Conservation (phyloP, 208 protist genomes). For the Phytomonas sp. region DNA sequence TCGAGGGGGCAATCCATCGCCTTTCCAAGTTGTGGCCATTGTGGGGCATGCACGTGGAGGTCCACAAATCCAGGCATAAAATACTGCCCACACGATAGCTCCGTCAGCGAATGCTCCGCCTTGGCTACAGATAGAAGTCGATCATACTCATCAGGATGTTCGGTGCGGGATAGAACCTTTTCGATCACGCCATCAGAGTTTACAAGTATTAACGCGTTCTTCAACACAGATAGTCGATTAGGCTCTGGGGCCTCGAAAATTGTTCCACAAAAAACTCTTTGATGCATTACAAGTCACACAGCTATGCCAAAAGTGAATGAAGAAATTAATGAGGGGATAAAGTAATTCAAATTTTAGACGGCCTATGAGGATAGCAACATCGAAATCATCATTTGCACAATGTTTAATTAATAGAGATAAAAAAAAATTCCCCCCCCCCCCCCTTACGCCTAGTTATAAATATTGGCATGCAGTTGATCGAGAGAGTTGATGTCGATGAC, state of each 20-base stretch:
- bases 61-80: constrained; percentile 91
- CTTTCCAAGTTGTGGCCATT: constrained; percentile 85
- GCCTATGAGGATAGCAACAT: background rate
- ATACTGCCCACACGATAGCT: constrained; percentile 38
- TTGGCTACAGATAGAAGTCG: constrained; percentile 17
- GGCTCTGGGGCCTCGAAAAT: constrained; percentile 48
- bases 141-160: constrained; percentile 15
- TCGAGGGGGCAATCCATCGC: constrained; percentile 81
- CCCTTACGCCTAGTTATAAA: background rate
- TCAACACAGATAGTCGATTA: constrained; percentile 27
- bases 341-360: background rate
- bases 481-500: background rate
- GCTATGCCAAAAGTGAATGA: constrained; percentile 8
- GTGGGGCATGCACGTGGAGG: constrained; percentile 91
- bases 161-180: constrained; percentile 31
- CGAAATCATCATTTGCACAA: background rate
- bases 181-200: constrained; percentile 32
- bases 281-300: background rate
- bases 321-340: constrained; percentile 6
- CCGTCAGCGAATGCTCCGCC: constrained; percentile 20
- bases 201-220: constrained; percentile 39
- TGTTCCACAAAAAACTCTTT: constrained; percentile 17
- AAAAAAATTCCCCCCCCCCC: background rate
- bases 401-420: constrained; percentile 1
- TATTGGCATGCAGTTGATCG: background rate